A percentile compares a stretch with the other conserved stretches of the same genome.
These are phyloP conservation scores for Phytophthora europaea DNA, from an alignment of 352 stramenopile genomes.

Conservation along the genomic window DNA sequence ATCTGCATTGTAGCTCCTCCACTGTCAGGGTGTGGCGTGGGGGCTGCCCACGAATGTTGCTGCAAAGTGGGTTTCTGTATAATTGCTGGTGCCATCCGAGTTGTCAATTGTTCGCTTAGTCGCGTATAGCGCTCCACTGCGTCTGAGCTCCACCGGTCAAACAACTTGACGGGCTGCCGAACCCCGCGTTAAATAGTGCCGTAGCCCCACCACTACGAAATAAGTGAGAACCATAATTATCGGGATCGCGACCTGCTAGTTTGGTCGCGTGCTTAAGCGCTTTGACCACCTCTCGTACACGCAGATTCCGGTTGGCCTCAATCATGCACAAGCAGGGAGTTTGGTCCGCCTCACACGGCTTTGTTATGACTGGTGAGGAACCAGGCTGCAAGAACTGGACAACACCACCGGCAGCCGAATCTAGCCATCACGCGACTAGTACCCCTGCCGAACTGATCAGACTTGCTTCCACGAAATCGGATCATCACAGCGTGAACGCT, in stretches of 20 bases:
- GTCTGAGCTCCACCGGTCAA: constrained; percentile 10
- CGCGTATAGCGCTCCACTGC: constrained; percentile 6
- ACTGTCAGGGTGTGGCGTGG: too few relatives aligned
- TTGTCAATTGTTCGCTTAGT: not conserved
- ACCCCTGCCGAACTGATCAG: constrained; percentile 13
- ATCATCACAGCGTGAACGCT: not conserved
- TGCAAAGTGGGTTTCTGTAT: not conserved
- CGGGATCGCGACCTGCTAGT: not conserved
- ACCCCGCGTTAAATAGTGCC: constrained; percentile 9
- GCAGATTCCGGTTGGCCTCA: constrained; percentile 1
- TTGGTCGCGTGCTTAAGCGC: not conserved
- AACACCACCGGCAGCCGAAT: constrained; percentile 4
- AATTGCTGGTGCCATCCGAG: not conserved
- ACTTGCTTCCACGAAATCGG: constrained; percentile 13
- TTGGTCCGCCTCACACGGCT: not conserved
- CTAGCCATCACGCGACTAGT: not conserved
- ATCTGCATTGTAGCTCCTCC: too few relatives aligned
- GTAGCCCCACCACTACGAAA: constrained; percentile 10
- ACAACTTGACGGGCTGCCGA: constrained; percentile 4
- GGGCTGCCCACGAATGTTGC: not conserved
- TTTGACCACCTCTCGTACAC: not conserved
- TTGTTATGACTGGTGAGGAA: constrained; percentile 13
- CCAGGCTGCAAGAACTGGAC: constrained; percentile 8
- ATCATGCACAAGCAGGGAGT: constrained; percentile 14
- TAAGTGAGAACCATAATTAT: constrained; percentile 14